Evolutionary conservation across 2,329 filamentous ascomycete species (phyloP).

Genomic region (Nannizzia gypsea): DNA sequence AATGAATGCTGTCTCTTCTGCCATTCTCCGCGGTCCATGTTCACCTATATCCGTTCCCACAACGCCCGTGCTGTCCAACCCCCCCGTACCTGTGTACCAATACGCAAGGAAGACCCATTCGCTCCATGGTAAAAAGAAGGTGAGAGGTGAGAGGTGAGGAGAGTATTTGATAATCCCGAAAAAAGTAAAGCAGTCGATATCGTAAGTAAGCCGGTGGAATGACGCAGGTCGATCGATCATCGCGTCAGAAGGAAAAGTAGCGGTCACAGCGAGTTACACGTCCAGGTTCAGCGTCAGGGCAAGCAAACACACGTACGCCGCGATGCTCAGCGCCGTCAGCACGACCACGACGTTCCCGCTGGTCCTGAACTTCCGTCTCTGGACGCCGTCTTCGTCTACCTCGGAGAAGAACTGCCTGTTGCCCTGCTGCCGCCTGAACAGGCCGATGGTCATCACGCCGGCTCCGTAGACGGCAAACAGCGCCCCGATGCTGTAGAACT

Average conservation of each 20-base stretch:
- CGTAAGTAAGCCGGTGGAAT: not conserved
- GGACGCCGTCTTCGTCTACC: constrained; percentile 46
- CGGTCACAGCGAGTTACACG: constrained; percentile 6
- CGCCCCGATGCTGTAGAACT: constrained; percentile 96
- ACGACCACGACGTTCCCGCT: constrained; percentile 55
- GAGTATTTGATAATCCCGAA: not conserved
- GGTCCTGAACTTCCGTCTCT: constrained; percentile 51
- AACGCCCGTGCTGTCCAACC: not conserved
- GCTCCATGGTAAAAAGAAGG: no score
- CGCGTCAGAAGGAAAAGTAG: not conserved
- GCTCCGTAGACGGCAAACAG: constrained; percentile 86
- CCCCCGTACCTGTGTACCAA: not conserved
- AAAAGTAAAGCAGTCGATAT: not conserved
- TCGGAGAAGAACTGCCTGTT: constrained; percentile 79
- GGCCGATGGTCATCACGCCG: constrained; percentile 67
- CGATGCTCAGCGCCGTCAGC: constrained; percentile 50
- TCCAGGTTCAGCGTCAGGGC: constrained; percentile 43
- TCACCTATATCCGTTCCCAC: not conserved
- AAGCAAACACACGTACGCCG: constrained; percentile 49
- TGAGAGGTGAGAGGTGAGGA: not conserved
- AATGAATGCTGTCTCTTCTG: not conserved
- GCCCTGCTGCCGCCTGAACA: constrained; percentile 79
- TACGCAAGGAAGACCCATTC: not conserved
- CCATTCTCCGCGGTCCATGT: not conserved
- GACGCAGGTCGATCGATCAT: no score